Percentiles rank a stretch among this genome's conserved stretches.
These are phyloP conservation scores for Wickerhamiella shivajii DNA, from an alignment of 805 yeast species.

Conservation along the genomic window DNA sequence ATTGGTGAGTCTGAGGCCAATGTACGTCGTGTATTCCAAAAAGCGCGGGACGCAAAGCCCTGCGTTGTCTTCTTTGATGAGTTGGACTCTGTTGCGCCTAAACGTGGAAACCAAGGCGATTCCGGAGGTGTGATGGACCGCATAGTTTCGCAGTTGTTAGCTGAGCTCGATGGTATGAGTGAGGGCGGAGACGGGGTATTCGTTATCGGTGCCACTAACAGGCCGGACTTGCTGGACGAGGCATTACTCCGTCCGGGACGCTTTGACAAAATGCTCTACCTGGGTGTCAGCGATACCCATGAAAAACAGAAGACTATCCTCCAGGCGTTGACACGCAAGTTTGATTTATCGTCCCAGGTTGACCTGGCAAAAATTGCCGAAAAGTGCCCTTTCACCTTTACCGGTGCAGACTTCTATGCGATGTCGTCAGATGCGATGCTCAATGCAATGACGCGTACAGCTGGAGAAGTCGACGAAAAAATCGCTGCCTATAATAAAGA, in stretches of 20 bases:
- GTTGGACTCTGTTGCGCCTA: constrained; percentile 94
- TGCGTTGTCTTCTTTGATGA: constrained; percentile 97
- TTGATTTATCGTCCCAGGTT: constrained; percentile 41
- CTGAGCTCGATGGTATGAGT: constrained; percentile 90
- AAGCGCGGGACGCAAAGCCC: constrained; percentile 91
- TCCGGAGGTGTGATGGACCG: constrained; percentile 99
- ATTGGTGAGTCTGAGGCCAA: constrained; percentile 98
- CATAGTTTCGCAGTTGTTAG: constrained; percentile 86
- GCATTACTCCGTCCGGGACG: constrained; percentile 88
- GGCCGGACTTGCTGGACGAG: constrained; percentile 91
- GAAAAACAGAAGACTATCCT: constrained; percentile 76
- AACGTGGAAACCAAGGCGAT: constrained; percentile 96
- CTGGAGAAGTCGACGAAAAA: constrained; percentile 56
- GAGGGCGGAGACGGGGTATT: constrained; percentile 82
- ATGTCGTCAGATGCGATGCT: constrained; percentile 90
- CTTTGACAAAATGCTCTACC: constrained; percentile 85
- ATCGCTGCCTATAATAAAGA: constrained; percentile 37
- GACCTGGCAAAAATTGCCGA: constrained; percentile 45
- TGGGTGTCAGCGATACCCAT: constrained; percentile 85
- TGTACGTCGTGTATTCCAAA: constrained; percentile 85
- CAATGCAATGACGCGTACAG: constrained; percentile 88
- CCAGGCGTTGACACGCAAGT: constrained; percentile 75
- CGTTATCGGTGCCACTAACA: constrained; percentile 96
- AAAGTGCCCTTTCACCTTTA: constrained; percentile 72
- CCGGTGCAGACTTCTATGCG: constrained; percentile 98